Evolutionary conservation across 192 early-diverging fungal genomes (phyloP).

Genomic region (Neocallimastix lanati): DNA sequence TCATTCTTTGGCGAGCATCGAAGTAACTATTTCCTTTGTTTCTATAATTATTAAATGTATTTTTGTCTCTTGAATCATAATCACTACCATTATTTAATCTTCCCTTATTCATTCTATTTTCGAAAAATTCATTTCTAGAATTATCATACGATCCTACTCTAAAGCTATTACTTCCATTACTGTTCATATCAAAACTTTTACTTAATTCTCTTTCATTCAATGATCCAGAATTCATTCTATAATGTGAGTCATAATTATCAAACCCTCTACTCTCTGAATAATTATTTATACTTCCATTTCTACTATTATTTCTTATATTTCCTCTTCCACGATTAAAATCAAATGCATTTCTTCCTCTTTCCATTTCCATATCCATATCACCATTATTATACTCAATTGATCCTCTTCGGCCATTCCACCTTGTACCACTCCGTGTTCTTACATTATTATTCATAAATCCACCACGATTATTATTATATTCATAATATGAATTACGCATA

Average conservation of each 20-base stretch:
- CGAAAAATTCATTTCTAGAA: not conserved
- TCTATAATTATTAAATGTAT: not conserved
- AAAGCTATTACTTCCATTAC: not conserved
- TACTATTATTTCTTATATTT: not conserved
- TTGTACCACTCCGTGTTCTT: not conserved
- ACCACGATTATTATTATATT: not conserved
- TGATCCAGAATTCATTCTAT: not conserved
- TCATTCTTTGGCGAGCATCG: not conserved
- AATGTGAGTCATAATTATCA: not conserved
- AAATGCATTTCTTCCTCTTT: not conserved
- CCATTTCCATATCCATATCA: not conserved
- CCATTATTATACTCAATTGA: not conserved
- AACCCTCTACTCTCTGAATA: not conserved
- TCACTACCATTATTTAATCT: not conserved
- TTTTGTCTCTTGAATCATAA: not conserved
- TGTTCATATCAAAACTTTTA: not conserved
- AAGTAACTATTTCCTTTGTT: not conserved
- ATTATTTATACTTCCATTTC: not conserved
- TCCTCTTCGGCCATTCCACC: not conserved
- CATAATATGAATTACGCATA: not conserved
- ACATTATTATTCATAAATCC: not conserved
- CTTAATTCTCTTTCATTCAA: not conserved
- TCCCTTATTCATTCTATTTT: not conserved
- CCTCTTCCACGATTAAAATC: not conserved
- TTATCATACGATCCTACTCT: not conserved